Base-by-base conservation (phyloP, 768 basidiomycete genomes). In the Suillus hirtellus region DNA sequence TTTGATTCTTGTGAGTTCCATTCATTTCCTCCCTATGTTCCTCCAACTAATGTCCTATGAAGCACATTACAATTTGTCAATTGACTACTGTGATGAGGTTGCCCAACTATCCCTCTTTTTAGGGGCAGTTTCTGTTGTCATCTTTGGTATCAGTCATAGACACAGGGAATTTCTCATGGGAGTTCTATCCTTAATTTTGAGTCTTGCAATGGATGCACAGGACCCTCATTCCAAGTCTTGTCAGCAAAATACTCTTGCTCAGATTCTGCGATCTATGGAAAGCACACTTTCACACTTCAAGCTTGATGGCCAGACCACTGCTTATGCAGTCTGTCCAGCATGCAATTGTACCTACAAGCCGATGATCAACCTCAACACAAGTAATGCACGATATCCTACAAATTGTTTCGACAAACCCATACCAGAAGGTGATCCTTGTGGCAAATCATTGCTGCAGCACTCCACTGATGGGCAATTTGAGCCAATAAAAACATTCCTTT, bases 41-140 rank as follows among this genome's bases (percentile, higher is more conserved):
- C n/a, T 47, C n/a, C 1, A 11, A 47, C 47, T 47, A 14, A 47
- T 47, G 7, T 47, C 5, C 4, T 40, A n/a, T 49, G 4, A 24
- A 66, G 65, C 53, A 17, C 60, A 66, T 19, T 63, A 59, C 17
- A 24, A 61, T 4, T 24, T 4, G 14, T 56, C 64, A 7, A 63
- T 67, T 17, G 40, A 61, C 31, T 52, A 60, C 6, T 58, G 62
- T n/a, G 53, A 68, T 21, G 62, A 63, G 40, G 43, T 67, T 21
- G 64, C 67, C 2, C 73, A 73, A 50, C 42, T 72, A 11, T 62
- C 67, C 10, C 59, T 72, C 19, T 63, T 73, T 38, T 27, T 74
- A 15, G 64, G 64, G 10, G 64, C 65, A 2, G 65, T 70, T 15
- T 65, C 65, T 60, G 59, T 65, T 49, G 50, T 71, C 8, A 54